Conservation (phyloP, 2,329 filamentous ascomycete species). For the Cercospora sp. region DNA sequence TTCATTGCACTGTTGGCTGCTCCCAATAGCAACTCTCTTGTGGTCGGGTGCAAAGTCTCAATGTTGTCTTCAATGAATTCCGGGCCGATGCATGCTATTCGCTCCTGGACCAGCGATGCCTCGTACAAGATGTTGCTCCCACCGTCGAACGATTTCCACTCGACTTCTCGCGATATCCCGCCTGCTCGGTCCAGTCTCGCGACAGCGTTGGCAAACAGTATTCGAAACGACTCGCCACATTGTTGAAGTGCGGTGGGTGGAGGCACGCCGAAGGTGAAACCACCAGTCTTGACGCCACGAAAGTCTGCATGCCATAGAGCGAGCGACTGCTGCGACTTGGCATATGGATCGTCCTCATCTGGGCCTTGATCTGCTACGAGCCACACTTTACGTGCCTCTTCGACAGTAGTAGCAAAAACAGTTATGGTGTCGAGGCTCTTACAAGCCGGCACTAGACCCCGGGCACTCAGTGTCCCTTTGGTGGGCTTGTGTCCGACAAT, state of each 20-base stretch:
- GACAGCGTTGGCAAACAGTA: slow-evolving; percentile 48
- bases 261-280: slow-evolving; percentile 54
- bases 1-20: slow-evolving; percentile 44
- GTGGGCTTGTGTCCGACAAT: slow-evolving; percentile 55
- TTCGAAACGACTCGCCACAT: slow-evolving; percentile 46
- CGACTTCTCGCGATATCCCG: slow-evolving; percentile 47
- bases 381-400: slow-evolving; percentile 54
- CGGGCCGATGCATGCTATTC: slow-evolving; percentile 49
- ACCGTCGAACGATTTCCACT: slow-evolving; percentile 55
- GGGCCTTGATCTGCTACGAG: slow-evolving; percentile 49
- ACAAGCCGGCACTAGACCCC: slow-evolving; percentile 58
- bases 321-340: slow-evolving; percentile 45
- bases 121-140: slow-evolving; percentile 59
- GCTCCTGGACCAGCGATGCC: slow-evolving; percentile 59
- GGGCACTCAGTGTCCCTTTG: slow-evolving; percentile 53
- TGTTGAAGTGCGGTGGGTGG: slow-evolving; percentile 46
- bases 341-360: slow-evolving; percentile 55
- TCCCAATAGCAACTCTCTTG: slow-evolving; percentile 47
- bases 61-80: slow-evolving; percentile 44
- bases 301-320: slow-evolving; percentile 39
- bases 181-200: slow-evolving; percentile 44
- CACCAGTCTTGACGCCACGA: slow-evolving; percentile 39
- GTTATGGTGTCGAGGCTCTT: slow-evolving; percentile 60
- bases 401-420: slow-evolving; percentile 53
- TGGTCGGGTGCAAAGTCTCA: slow-evolving; percentile 52